Evolutionary conservation across 2,329 filamentous ascomycete genomes (phyloP).

Genomic region (Alternaria metachromatica): DNA sequence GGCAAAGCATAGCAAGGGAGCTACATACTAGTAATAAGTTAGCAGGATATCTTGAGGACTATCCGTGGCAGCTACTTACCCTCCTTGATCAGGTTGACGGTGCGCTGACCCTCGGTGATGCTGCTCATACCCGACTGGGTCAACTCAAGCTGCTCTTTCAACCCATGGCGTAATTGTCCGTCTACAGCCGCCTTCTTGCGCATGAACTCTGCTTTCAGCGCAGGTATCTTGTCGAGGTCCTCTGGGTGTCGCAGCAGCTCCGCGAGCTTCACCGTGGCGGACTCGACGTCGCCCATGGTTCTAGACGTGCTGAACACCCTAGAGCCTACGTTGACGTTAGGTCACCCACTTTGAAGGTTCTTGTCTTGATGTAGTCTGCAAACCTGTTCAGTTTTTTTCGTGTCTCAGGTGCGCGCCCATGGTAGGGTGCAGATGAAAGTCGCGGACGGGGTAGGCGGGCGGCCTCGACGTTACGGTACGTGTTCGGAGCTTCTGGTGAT

Average conservation of each 20-base stretch:
- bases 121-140: no score
- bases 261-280: conserved; percentile 76
- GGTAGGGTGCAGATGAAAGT: conserved; percentile 11
- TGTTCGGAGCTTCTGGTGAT: conserved; percentile 7
- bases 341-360: no score
- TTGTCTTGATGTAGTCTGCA: no score
- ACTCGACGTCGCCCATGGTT: conserved; percentile 67
- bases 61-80: neutral
- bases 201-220: conserved; percentile 88
- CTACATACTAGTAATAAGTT: neutral
- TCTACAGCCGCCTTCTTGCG: conserved; percentile 94
- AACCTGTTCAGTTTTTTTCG: no score
- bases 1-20: neutral
- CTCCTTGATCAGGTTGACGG: conserved; percentile 6
- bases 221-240: conserved; percentile 93
- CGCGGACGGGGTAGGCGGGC: conserved; percentile 10
- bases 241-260: conserved; percentile 95
- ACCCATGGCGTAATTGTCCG: no score
- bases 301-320: neutral
- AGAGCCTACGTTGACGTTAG: no score
- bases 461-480: neutral
- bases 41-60: neutral
- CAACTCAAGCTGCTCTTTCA: no score
- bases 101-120: no score
- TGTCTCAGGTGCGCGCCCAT: conserved; percentile 19